Evolutionary conservation across 2,329 filamentous ascomycete genomes (phyloP), one percentile per base, ranked within the genome.

Genomic region (Trichoderma lentiforme): DNA sequence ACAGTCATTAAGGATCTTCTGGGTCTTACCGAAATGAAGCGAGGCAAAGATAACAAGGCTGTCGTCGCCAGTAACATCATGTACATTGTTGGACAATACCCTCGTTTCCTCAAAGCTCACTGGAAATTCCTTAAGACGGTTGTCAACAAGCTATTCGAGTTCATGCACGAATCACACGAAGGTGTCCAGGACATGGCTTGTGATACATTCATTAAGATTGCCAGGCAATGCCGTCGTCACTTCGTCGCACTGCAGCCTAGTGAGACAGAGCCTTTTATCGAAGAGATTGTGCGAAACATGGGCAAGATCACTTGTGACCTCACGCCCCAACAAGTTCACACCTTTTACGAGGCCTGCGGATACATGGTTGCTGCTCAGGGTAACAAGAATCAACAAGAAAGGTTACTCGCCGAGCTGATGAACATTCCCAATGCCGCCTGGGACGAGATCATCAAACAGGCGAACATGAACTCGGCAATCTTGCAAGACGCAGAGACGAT

Each of bases 111-210:
- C 78, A 99, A 99, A 85, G 96, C 96, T 1, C 96, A 99, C 82
- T 99, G 96, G 96, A 99, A 99, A 82, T 99, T 99, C 84, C 86
- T 99, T 71, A 99, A 99, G 90, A 99, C 96, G 3, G 96, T 99
- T 21, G 96, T 99, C 79, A 99, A 99, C 85, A 99, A 99, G 86
- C 88, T 99, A 6, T 99, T 99, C 79, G 96, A 99, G 84, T 99
- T 99, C 80, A 99, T 99, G 96, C 96, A 99, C 82, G 96, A 99
- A 83, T 98, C 96, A 1, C 96, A 99, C 79, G 96, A 99, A 85
- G 96, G 94, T 85, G 96, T 99, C 30, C 97, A 99, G 83, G 96
- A 99, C 83, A 99, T 99, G 97, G 96, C 96, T 78, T 99, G 96
- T 81, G 97, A 99, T 83, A 99, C 96, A 0, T 99, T 99, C 79